Evolutionary conservation across 2,329 filamentous ascomycete species (phyloP).

Genomic region (Colletotrichum siamense): DNA sequence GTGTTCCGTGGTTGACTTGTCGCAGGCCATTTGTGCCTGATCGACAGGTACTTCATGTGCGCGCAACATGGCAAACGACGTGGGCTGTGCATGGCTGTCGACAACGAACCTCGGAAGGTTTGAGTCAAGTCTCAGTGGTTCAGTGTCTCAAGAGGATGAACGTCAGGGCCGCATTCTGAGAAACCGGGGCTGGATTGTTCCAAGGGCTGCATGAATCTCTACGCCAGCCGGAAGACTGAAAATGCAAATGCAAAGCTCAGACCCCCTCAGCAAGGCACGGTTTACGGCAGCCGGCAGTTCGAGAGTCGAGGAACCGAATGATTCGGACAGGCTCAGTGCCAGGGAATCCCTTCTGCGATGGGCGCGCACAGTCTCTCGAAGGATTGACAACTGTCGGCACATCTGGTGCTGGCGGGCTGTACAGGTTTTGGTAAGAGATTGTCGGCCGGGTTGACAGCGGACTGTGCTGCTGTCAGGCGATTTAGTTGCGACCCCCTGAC

Average conservation of each 20-base stretch:
- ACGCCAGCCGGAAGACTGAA: background rate
- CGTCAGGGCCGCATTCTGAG: background rate
- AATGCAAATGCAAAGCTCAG: background rate
- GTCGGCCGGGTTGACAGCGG: background rate
- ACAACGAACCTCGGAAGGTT: background rate
- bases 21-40: slow-evolving; percentile 3
- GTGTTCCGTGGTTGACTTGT: background rate
- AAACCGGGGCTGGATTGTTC: background rate
- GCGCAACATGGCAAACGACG: background rate
- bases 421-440: background rate
- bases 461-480: background rate
- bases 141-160: background rate
- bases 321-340: background rate
- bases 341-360: background rate
- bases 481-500: background rate
- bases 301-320: slow-evolving; percentile 3
- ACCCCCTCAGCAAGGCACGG: background rate
- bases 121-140: background rate
- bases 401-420: background rate
- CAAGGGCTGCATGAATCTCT: background rate
- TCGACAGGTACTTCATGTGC: background rate
- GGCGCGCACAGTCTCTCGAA: slow-evolving; percentile 4
- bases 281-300: slow-evolving; percentile 11
- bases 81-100: background rate
- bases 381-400: slow-evolving; percentile 6